A percentile compares a stretch with the other conserved stretches of the same genome.
Conservation (phyloP, 2,329 filamentous ascomycete species). For the Aspergillus brunneoviolaceus region DNA sequence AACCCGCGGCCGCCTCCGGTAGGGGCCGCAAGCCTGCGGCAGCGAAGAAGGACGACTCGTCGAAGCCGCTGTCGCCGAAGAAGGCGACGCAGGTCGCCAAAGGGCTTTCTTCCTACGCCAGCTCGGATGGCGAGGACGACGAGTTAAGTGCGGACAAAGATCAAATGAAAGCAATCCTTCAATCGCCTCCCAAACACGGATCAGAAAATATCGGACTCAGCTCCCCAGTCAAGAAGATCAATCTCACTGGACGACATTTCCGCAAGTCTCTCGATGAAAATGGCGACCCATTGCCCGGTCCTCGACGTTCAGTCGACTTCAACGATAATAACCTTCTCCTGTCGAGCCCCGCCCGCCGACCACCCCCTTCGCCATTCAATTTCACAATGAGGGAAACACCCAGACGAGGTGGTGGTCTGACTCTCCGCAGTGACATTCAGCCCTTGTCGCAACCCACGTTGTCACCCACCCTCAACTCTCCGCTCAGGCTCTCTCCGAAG, state of each 20-base stretch:
- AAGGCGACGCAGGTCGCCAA: slow-evolving; percentile 50
- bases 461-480: slow-evolving; percentile 35
- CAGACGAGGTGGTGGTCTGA: slow-evolving; percentile 32
- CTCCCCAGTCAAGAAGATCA: slow-evolving; percentile 36
- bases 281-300: slow-evolving; percentile 30
- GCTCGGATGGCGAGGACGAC: slow-evolving; percentile 45
- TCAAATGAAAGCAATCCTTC: slow-evolving; percentile 31
- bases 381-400: slow-evolving; percentile 44
- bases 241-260: slow-evolving; percentile 29
- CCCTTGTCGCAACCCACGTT: slow-evolving; percentile 24
- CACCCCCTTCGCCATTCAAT: slow-evolving; percentile 46
- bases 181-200: slow-evolving; percentile 35
- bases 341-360: slow-evolving; percentile 46
- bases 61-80: slow-evolving; percentile 49
- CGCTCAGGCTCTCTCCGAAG: slow-evolving; percentile 46
- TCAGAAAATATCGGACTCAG: slow-evolving; percentile 30
- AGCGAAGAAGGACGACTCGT: slow-evolving; percentile 28
- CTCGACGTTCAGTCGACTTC: slow-evolving; percentile 31
- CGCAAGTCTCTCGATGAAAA: slow-evolving; percentile 33
- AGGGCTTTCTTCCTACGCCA: slow-evolving; percentile 35
- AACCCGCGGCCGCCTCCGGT: slow-evolving; percentile 30
- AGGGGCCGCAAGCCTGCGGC: slow-evolving; percentile 37
- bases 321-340: slow-evolving; percentile 36
- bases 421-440: slow-evolving; percentile 24
- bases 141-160: slow-evolving; percentile 42